Base-by-base conservation (phyloP, 2,329 filamentous ascomycete genomes). In the Cylindrodendrum hubeiense region DNA sequence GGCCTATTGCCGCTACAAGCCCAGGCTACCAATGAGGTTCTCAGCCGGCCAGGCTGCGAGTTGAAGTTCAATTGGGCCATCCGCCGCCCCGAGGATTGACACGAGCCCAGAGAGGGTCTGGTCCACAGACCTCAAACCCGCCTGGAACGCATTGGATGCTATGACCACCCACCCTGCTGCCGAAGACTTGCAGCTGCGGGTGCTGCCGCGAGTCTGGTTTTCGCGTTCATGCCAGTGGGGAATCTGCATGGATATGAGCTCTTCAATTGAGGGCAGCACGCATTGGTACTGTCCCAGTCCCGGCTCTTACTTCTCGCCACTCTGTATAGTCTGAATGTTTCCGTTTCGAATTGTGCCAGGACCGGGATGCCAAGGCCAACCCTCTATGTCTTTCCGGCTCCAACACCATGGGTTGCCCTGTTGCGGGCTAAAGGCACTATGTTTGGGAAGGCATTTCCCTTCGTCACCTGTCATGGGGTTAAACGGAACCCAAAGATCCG, bases 61-160 rank as follows among this genome's bases (percentile, higher is more conserved):
- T 39, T 21, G 52, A 46, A 50, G 21, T 19, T n/a, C n/a, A 43
- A 43, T 21, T 43, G 19, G 21, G 13, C 34, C 19, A 19, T 44
- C 26, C 30, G 52, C 56, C 24, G 44, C n/a, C 37, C 12, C 17
- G 21, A 28, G 10, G 7, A 33, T 37, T 39, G 30, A 34, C 9
- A 37, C 30, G 26, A 50, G 17, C 47, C n/a, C 17, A 19, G 9
- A 30, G 22, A 50, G 43, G 24, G 7, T 24, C 21, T 51, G 60
- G 52, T 34, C 61, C 55, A 54, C 55, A 60, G 17, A 55, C 34
- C 30, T 60, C 55, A 64, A 64, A 64, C 61, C 30, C 21, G 26
- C 19, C 55, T 64, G 61, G 56, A 64, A 64, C 61, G 22, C 50
- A 5, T 7, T 26, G 28, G 21, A 43, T 59, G 61, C 43, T 55